Evolutionary conservation across 2,329 filamentous ascomycete genomes (phyloP), one percentile per base, ranked within the genome.

Genomic region (Emergomyces orientalis): DNA sequence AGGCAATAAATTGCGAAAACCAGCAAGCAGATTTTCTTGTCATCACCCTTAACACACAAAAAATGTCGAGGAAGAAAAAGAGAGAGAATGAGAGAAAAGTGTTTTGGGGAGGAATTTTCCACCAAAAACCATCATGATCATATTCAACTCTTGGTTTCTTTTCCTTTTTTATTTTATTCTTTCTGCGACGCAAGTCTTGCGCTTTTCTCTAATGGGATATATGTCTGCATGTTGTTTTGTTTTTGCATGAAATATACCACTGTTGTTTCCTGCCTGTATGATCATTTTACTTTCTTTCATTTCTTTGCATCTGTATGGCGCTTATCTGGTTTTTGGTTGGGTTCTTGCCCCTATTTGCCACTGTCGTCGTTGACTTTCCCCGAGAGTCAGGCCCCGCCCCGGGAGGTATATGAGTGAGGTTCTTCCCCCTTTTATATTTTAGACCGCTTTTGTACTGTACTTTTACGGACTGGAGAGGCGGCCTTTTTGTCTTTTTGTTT

Each of bases 221-320:
- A 61, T 45, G 49, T 34, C 60, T 54, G 47, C 34, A 59, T 59
- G 56, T 47, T 39, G 19, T 30, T 55, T 59, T 27, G 14, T 32
- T 55, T 39, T 56, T 56, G 30, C 54, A 30, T 39, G 39, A 56
- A 39, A 60, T 60, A 61, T 61, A 61, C 60, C 60, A 61, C 51
- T 61, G 25, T 22, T 61, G 60, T 61, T 61, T 51, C 47, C 34
- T 45, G 49, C 37, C 25, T 59, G 60, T 61, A 61, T 52, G 49
- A 61, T 56, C 17, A 11, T 47, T 25, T 47, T 47, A 6, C 9
- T 25, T 43, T 2, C 1, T n/a, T 43, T 47, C 13, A 1, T 47
- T 25, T 7, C 25, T 27, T 49, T 17, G 60, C 60, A 61, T 61
- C 27, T 52, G 47, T 45, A 61, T 56, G 60, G 60, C 39, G 60